These are phyloP conservation scores for Malassezia vespertilionis DNA, from an alignment of 1,284 basidiomycete species.

Conservation along the genomic window DNA sequence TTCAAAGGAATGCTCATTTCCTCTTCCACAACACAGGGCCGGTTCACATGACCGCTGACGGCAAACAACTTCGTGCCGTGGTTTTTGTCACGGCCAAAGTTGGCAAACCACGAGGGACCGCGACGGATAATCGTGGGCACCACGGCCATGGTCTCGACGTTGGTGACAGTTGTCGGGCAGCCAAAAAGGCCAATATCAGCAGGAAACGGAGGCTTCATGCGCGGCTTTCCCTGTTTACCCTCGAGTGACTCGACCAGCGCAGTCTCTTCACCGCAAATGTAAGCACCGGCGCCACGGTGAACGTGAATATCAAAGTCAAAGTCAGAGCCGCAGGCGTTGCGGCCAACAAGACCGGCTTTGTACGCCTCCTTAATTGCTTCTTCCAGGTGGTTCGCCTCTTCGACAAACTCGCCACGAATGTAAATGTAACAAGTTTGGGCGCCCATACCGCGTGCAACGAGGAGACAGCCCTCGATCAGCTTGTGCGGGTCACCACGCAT, in stretches of 20 bases:
- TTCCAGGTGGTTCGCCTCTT: slow-evolving; percentile 84
- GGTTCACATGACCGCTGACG: slow-evolving; percentile 93
- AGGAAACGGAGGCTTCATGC: slow-evolving; percentile 98
- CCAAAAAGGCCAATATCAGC: slow-evolving; percentile 95
- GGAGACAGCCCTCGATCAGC: slow-evolving; percentile 90
- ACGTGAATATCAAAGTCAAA: slow-evolving; percentile 94
- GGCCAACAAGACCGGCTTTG: slow-evolving; percentile 77
- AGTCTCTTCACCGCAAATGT: slow-evolving; percentile 98
- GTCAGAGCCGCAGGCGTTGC: slow-evolving; percentile 81
- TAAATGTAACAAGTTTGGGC: slow-evolving; percentile 97
- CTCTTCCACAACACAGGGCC: slow-evolving; percentile 94
- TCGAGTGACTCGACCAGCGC: slow-evolving; percentile 93
- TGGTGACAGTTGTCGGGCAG: slow-evolving; percentile 91
- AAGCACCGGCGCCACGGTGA: slow-evolving; percentile 91
- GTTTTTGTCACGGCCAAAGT: slow-evolving; percentile 84
- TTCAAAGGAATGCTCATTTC: slow-evolving; percentile 95
- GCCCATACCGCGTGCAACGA: slow-evolving; percentile 96
- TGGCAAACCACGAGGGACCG: slow-evolving; percentile 81
- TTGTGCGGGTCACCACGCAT: slow-evolving; percentile 96
- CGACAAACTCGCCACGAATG: slow-evolving; percentile 94
- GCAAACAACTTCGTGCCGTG: slow-evolving; percentile 92
- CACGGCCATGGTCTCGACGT: slow-evolving; percentile 95
- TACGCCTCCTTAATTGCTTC: slow-evolving; percentile 93
- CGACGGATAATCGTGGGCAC: slow-evolving; percentile 91
- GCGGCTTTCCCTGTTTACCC: slow-evolving; percentile 92